phyloP scores from a whole-genome alignment of 257 asterid species.

The Penstemon eatonii region DNA sequence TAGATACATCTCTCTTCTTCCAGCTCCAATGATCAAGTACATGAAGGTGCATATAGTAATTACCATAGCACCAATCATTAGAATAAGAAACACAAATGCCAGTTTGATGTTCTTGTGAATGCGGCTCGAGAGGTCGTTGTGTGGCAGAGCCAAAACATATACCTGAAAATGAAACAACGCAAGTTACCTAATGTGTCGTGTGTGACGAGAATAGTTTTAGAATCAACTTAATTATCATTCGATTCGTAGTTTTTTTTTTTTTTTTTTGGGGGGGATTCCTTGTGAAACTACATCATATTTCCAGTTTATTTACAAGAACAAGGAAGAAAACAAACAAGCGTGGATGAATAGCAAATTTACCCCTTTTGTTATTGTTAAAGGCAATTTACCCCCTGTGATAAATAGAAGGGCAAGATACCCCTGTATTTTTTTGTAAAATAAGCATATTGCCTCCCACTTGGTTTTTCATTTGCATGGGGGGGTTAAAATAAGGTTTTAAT shows the following conservation, averaged over 20 bases:
- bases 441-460: no score
- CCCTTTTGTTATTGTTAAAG: no score
- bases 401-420: no score
- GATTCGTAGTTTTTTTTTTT: not conserved
- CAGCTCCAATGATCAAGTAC: constrained; percentile 33
- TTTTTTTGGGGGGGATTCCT: not conserved
- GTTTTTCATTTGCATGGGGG: no score
- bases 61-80: constrained; percentile 34
- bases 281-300: not conserved
- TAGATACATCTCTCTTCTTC: constrained; percentile 55
- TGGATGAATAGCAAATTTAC: no score
- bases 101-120: constrained; percentile 31
- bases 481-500: no score
- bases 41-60: constrained; percentile 30
- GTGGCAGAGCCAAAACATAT: constrained; percentile 42
- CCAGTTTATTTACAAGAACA: not conserved
- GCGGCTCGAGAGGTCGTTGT: constrained; percentile 16
- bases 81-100: constrained; percentile 29
- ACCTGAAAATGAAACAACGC: constrained; percentile 36
- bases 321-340: not conserved
- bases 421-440: no score
- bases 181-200: not conserved
- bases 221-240: not conserved
- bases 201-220: no score
- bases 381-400: no score